phyloP scores from a whole-genome alignment of 2,329 filamentous ascomycete species.

The Hypoxylon sp. region DNA sequence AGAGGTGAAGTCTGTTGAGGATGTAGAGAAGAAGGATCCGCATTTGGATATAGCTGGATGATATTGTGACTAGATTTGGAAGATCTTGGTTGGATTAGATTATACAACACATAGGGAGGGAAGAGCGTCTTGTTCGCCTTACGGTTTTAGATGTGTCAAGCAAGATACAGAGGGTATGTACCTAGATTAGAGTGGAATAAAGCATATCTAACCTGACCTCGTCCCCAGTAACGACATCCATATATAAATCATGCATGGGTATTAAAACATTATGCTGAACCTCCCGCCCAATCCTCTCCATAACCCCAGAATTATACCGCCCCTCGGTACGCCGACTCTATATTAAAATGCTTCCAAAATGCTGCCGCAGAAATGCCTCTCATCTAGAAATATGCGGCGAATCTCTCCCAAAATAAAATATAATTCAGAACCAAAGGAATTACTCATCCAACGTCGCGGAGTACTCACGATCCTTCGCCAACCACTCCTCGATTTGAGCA shows the following conservation, averaged over 20 bases:
- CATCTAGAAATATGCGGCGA: background rate
- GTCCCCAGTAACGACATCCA: background rate
- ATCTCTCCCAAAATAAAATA: background rate
- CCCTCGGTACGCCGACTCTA: constrained; percentile 3
- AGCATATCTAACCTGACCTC: background rate
- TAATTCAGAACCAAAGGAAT: constrained; percentile 2
- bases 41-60: constrained; percentile 37
- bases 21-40: constrained; percentile 24
- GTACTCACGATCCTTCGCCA: constrained; percentile 46
- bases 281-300: background rate
- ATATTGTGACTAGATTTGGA: constrained; percentile 1
- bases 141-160: background rate
- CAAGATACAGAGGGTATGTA: background rate
- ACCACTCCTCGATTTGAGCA: constrained; percentile 48
- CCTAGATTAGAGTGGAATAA: constrained; percentile 4
- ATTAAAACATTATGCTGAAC: constrained; percentile 3
- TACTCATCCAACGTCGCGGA: constrained; percentile 21
- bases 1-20: constrained; percentile 20
- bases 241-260: background rate
- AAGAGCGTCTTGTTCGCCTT: background rate
- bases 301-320: background rate
- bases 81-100: background rate
- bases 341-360: constrained; percentile 6
- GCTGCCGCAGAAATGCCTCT: background rate
- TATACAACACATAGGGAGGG: background rate